Percentiles rank a stretch among this genome's conserved stretches.
phyloP scores from a whole-genome alignment of 768 basidiomycete genomes.

The Suillus decipiens region DNA sequence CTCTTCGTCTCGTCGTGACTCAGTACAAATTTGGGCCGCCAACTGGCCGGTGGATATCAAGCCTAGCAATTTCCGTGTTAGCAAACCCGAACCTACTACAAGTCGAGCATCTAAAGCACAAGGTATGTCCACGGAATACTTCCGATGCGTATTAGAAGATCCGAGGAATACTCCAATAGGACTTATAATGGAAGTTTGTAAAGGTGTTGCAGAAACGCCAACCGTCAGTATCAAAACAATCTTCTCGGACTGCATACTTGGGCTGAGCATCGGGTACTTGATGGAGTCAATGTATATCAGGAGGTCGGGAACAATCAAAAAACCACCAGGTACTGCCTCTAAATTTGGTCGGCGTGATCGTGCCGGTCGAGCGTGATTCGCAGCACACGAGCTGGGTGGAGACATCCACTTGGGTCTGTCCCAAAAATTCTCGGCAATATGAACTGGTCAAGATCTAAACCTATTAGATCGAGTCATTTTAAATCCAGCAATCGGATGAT shows the following conservation, averaged over 20 bases:
- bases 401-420: neutral
- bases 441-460: neutral
- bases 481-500: no score
- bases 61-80: neutral
- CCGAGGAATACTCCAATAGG: neutral
- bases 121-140: neutral
- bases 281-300: neutral
- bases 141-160: constrained; percentile 3
- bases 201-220: neutral
- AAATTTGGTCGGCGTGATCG: neutral
- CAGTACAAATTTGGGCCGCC: neutral
- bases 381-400: neutral
- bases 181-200: constrained; percentile 5
- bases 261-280: neutral
- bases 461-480: neutral
- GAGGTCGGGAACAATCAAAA: neutral
- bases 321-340: neutral
- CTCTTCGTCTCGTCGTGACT: neutral
- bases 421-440: neutral
- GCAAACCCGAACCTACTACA: neutral
- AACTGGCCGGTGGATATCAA: neutral
- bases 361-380: neutral
- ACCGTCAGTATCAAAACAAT: neutral
- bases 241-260: neutral
- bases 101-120: constrained; percentile 1